These are phyloP conservation scores for Saccharomycopsis phalli DNA, from an alignment of 1,139 yeast genomes.

Conservation along the genomic window DNA sequence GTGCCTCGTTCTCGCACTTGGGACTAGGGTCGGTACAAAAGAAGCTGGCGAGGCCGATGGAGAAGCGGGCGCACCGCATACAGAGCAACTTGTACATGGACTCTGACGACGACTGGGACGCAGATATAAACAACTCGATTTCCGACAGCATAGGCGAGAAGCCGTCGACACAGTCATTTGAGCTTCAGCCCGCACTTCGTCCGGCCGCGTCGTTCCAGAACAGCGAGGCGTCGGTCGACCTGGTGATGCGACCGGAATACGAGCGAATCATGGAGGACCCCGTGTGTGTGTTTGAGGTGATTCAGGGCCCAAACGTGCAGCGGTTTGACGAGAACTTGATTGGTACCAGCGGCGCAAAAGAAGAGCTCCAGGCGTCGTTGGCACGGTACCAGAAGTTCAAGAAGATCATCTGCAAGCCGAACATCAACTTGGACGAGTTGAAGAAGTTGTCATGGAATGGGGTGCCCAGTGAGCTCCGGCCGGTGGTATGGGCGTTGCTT, in stretches of 20 bases:
- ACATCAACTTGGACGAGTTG: slow-evolving; percentile 58
- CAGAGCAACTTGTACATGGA: slow-evolving; percentile 38
- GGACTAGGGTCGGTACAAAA: slow-evolving; percentile 5
- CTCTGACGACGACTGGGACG: slow-evolving; percentile 89
- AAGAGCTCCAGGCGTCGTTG: slow-evolving; percentile 48
- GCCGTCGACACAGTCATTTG: not conserved
- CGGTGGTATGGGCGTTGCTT: slow-evolving; percentile 81
- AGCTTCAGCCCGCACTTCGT: not conserved
- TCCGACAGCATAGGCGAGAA: slow-evolving; percentile 1
- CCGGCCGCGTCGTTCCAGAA: not conserved
- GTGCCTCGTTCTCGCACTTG: slow-evolving; percentile 35
- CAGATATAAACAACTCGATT: slow-evolving; percentile 46
- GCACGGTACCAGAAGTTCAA: slow-evolving; percentile 62
- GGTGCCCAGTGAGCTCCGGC: slow-evolving; percentile 72
- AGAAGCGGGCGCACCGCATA: slow-evolving; percentile 9
- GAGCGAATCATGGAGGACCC: slow-evolving; percentile 29
- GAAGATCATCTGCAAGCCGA: slow-evolving; percentile 48
- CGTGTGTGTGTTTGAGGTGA: slow-evolving; percentile 31
- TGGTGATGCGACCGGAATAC: slow-evolving; percentile 16
- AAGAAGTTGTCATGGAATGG: slow-evolving; percentile 91
- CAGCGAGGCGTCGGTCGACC: not conserved
- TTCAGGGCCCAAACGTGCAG: slow-evolving; percentile 17
- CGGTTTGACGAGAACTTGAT: slow-evolving; percentile 19
- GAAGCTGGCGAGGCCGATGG: slow-evolving; percentile 17
- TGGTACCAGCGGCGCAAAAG: slow-evolving; percentile 27